phyloP scores from a whole-genome alignment of 2,329 filamentous ascomycete species.

The Diaporthe vexans region DNA sequence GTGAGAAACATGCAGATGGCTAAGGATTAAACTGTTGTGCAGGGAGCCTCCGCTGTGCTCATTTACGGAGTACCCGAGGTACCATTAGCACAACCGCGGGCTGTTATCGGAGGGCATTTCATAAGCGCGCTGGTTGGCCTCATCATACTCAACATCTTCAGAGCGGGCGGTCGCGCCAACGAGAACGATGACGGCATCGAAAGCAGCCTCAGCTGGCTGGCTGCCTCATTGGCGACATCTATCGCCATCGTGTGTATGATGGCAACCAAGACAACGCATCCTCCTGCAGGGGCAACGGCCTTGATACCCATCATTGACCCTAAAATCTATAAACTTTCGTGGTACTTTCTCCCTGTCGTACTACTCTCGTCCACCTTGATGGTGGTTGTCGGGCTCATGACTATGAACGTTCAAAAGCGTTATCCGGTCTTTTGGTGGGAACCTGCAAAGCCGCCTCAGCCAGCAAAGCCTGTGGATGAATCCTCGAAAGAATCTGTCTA shows the following conservation, averaged over 20 bases:
- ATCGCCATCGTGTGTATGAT: constrained; percentile 11
- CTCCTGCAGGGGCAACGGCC: neutral
- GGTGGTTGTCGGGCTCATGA: neutral
- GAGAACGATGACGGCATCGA: neutral
- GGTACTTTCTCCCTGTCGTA: constrained; percentile 14
- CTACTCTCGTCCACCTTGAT: neutral
- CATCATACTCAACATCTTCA: neutral
- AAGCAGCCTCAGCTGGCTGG: neutral
- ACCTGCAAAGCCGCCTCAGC: constrained; percentile 2
- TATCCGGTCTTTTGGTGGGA: constrained; percentile 7
- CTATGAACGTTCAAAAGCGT: neutral
- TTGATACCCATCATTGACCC: neutral
- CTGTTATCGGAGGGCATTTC: constrained; percentile 13
- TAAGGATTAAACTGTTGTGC: fast-evolving
- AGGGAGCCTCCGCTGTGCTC: constrained; percentile 5
- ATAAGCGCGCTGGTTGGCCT: constrained; percentile 15
- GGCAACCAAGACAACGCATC: constrained; percentile 8
- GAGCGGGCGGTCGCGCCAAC: neutral
- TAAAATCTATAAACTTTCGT: neutral
- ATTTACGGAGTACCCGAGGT: constrained; percentile 10
- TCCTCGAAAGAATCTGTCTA: neutral
- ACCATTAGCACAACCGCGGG: constrained; percentile 1
- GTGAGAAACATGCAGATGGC: neutral
- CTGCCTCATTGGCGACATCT: constrained; percentile 5
- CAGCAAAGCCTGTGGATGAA: neutral